Evolutionary conservation across 2,329 filamentous ascomycete genomes (phyloP).

Genomic region (Chaetomium strumarium): DNA sequence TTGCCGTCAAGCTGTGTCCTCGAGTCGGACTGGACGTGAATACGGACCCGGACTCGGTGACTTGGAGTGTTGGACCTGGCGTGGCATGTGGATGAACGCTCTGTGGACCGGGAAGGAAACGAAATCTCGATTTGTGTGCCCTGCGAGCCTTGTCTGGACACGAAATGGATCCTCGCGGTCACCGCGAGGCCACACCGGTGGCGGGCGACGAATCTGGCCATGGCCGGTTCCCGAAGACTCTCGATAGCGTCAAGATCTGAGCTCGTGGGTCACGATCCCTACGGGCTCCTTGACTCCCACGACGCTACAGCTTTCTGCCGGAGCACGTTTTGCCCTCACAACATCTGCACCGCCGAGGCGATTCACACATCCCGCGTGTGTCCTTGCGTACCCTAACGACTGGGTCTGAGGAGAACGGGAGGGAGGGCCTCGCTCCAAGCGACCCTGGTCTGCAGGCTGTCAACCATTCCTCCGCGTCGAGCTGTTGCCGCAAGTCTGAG

Average conservation of each 20-base stretch:
- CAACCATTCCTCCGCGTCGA: too few species aligned
- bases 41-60: neutral
- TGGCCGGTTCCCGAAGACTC: neutral
- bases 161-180: neutral
- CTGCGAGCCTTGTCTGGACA: neutral
- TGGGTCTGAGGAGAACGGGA: too few species aligned
- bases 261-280: too few species aligned
- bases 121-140: neutral
- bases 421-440: too few species aligned
- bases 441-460: too few species aligned
- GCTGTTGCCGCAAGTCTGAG: too few species aligned
- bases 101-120: neutral
- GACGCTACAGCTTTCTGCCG: neutral
- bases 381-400: too few species aligned
- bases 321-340: neutral
- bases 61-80: neutral
- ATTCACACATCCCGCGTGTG: neutral
- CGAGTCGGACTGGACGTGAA: neutral
- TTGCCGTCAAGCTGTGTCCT: neutral
- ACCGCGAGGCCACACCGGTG: too few species aligned
- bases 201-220: too few species aligned
- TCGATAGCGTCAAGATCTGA: neutral
- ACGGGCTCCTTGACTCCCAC: neutral
- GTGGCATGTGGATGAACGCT: neutral
- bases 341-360: neutral